A percentile compares a stretch with the other conserved stretches of the same genome.
Evolutionary conservation across 257 asterid species (phyloP).

Genomic region (Przewalskia tangutica): DNA sequence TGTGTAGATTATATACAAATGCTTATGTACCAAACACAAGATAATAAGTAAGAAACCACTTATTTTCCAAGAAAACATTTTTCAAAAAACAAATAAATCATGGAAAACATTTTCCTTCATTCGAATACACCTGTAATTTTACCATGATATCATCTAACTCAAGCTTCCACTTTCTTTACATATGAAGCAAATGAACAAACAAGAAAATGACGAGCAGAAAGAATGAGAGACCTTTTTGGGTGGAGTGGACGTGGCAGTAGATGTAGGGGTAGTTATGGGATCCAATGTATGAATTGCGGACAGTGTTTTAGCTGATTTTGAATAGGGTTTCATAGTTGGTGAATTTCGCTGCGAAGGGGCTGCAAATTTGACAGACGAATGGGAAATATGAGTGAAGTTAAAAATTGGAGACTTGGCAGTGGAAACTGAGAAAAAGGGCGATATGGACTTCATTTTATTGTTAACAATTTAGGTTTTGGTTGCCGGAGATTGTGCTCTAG

Average conservation of each 20-base stretch:
- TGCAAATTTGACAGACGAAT: not conserved
- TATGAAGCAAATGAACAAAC: not conserved
- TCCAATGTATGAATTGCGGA: constrained; percentile 20
- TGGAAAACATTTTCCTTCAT: too few species aligned
- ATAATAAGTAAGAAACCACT: too few species aligned
- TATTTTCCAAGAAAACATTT: too few species aligned
- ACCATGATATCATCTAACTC: too few species aligned
- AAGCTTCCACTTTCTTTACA: not conserved
- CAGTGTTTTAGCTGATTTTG: constrained; percentile 35
- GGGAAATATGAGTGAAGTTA: constrained; percentile 2
- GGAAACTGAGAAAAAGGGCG: not conserved
- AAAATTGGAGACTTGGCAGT: not conserved
- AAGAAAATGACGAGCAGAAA: not conserved
- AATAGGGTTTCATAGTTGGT: constrained; percentile 25
- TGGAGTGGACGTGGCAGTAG: constrained; percentile 9
- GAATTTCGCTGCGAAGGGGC: constrained; percentile 17
- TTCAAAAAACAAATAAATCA: too few species aligned
- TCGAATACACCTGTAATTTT: too few species aligned
- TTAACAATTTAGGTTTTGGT: not conserved
- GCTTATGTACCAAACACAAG: too few species aligned
- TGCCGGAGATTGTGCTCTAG: not conserved
- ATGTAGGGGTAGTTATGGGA: constrained; percentile 3
- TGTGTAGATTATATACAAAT: too few species aligned
- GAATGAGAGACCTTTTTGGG: constrained; percentile 44
- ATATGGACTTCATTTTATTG: constrained; percentile 1